Percentiles rank a stretch among this genome's conserved stretches.
phyloP scores from a whole-genome alignment of 139 green algal genomes.

The Coelastrella sp. region DNA sequence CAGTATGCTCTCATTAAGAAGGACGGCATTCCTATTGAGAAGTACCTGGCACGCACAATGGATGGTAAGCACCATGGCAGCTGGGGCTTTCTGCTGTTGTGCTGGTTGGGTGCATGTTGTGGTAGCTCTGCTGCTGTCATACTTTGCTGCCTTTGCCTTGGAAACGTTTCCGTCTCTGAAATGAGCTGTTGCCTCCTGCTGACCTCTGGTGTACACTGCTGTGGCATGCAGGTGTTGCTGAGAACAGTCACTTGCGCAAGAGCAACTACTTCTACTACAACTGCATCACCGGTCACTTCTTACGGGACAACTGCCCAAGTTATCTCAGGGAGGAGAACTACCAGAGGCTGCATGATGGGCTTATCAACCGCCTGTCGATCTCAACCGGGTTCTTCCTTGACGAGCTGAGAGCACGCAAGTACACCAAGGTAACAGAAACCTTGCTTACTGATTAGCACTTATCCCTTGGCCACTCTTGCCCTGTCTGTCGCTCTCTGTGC shows the following conservation, averaged over 20 bases:
- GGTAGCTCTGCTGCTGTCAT: too few species aligned
- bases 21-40: conserved; percentile 87
- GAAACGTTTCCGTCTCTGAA: too few species aligned
- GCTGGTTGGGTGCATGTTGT: too few species aligned
- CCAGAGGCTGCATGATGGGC: conserved; percentile 72
- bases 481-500: too few species aligned
- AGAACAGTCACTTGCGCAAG: conserved; percentile 66
- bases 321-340: conserved; percentile 91
- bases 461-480: too few species aligned
- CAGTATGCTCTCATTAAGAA: conserved; percentile 95
- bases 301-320: conserved; percentile 93
- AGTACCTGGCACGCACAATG: conserved; percentile 90
- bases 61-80: conserved; percentile 77
- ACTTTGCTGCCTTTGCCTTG: too few species aligned
- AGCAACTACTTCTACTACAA: conserved; percentile 99
- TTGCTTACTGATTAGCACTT: too few species aligned
- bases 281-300: conserved; percentile 93
- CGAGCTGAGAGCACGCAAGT: conserved; percentile 88
- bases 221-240: conserved; percentile 49
- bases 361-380: conserved; percentile 83
- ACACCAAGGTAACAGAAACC: conserved; percentile 92
- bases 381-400: conserved; percentile 90
- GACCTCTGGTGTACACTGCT: not conserved
- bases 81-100: not conserved
- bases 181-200: not conserved